phyloP scores from a whole-genome alignment of 768 basidiomycete genomes.

The Artomyces pyxidatus region DNA sequence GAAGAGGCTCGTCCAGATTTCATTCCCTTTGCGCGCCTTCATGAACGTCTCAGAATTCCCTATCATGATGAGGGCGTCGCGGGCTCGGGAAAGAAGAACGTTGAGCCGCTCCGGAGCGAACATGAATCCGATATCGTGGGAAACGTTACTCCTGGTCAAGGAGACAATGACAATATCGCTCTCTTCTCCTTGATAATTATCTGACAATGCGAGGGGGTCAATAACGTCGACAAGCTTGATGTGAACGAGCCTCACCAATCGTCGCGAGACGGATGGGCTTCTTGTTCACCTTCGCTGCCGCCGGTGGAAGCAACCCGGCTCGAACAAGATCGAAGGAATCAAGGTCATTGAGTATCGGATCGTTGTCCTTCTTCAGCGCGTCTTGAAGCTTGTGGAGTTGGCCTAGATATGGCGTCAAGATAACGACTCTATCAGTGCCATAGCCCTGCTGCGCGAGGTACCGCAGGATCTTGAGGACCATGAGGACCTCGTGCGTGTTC shows the following conservation, averaged over 20 bases:
- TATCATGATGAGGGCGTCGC: constrained; percentile 56
- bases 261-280: constrained; percentile 50
- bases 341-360: constrained; percentile 56
- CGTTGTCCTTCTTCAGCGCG: constrained; percentile 34
- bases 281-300: constrained; percentile 33
- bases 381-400: constrained; percentile 47
- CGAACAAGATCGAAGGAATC: constrained; percentile 50
- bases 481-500: constrained; percentile 48
- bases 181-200: constrained; percentile 75
- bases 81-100: constrained; percentile 61
- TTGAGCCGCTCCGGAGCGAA: constrained; percentile 60
- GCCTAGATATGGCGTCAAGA: constrained; percentile 65
- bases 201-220: constrained; percentile 24
- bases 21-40: constrained; percentile 39
- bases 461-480: constrained; percentile 58
- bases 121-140: constrained; percentile 64
- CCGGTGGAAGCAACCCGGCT: constrained; percentile 42
- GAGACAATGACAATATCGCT: constrained; percentile 58
- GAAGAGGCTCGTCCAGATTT: constrained; percentile 46
- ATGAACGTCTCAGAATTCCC: constrained; percentile 57
- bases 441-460: constrained; percentile 68
- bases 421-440: constrained; percentile 46
- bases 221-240: neutral
- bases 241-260: constrained; percentile 37
- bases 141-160: constrained; percentile 50